Base-by-base conservation (phyloP, 2,329 filamentous ascomycete genomes). In the Aspergillus fischeri region DNA sequence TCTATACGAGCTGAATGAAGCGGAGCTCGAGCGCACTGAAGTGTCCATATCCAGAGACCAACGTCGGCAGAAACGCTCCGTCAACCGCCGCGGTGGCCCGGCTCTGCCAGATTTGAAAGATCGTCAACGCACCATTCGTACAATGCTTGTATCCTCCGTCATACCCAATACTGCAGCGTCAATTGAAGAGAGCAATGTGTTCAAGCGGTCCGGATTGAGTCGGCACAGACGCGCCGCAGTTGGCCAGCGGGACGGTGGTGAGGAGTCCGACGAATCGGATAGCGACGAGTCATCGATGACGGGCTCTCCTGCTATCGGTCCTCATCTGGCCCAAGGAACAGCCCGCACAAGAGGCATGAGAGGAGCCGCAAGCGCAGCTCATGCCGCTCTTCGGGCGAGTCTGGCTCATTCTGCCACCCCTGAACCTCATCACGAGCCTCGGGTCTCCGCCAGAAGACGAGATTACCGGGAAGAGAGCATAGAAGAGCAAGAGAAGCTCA, bases 81-180 rank as follows among this genome's bases (percentile, higher is more conserved):
- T 96, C 66, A 97, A 97, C 72, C 84, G 94, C 61, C 86, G 94
- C 67, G 94, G 94, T 62, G 94, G 94, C 0, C 94, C 94, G 5
- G 89, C 91, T 58, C 79, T 99, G 44, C 94, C 94, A n/a, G 94
- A 99, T 76, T 85, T 99, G 57, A 96, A 95, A 72, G 94, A 99
- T 67, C 85, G 92, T 54, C 93, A 94, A 75, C 86, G 93, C 52
- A 97, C 94, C 0, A 93, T 97, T 56, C 86, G 94, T 49, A 97
- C 93, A 0, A 82, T 97, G 64, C 84, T 97, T 53, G 91, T 99
- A 1, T 97, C 93, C 9, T 92, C 91, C 3, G 92, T 96, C 21
- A 84, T 99, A 57, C 94, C 94, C 17, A 94, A 93, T 25, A 91
- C 91, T 4, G 93, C 90, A 4, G 79, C 86, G 55, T 84, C 84